These are phyloP conservation scores for Erysimum pusillum DNA, from an alignment of 441 rosid genomes.

Conservation along the genomic window DNA sequence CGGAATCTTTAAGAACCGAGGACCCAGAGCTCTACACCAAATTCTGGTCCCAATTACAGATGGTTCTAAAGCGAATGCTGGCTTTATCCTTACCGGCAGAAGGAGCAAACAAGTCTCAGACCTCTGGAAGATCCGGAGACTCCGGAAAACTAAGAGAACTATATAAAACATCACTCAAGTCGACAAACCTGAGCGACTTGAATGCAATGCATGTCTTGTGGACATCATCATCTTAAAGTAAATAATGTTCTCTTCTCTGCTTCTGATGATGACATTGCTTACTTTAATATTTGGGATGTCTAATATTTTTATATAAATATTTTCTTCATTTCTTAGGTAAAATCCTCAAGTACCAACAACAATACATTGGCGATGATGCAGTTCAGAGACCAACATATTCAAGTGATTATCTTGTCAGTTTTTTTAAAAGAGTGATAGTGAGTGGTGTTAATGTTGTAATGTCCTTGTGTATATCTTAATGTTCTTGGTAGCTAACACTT, in stretches of 20 bases:
- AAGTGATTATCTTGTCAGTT: neutral
- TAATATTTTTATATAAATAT: neutral
- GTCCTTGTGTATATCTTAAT: neutral
- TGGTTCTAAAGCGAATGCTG: slow-evolving; percentile 73
- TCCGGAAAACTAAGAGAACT: slow-evolving; percentile 74
- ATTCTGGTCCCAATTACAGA: slow-evolving; percentile 82
- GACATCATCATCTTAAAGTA: slow-evolving; percentile 53
- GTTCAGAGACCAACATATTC: neutral
- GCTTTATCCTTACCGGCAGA: slow-evolving; percentile 53
- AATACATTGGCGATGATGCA: neutral
- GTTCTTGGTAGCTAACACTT: neutral
- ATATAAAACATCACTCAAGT: slow-evolving; percentile 78
- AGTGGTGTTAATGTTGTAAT: neutral
- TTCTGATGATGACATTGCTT: neutral
- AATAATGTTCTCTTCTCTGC: slow-evolving; percentile 7
- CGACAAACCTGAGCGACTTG: slow-evolving; percentile 59
- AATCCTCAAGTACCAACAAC: neutral
- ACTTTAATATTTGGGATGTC: neutral
- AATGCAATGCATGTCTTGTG: slow-evolving; percentile 68
- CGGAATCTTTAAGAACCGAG: slow-evolving; percentile 52
- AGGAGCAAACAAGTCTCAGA: slow-evolving; percentile 52
- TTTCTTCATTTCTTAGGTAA: neutral
- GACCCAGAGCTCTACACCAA: slow-evolving; percentile 59
- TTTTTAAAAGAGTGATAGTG: neutral
- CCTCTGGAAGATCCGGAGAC: slow-evolving; percentile 56